Evolutionary conservation across 2,329 filamentous ascomycete genomes (phyloP).

Genomic region (Aspergillus sp.): DNA sequence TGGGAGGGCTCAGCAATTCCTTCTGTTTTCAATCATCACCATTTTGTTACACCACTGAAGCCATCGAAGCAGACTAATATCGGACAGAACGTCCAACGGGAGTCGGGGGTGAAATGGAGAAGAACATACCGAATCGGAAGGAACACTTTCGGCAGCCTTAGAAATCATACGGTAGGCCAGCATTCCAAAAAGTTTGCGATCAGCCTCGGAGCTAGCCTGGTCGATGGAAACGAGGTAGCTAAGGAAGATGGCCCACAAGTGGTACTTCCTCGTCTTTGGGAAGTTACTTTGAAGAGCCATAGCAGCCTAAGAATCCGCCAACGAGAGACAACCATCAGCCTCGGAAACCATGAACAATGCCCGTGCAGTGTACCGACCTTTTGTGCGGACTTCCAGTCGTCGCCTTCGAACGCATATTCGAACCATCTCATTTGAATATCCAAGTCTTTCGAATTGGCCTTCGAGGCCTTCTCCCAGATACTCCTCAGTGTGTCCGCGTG

Average conservation of each 20-base stretch:
- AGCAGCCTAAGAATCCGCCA: slow-evolving; percentile 41
- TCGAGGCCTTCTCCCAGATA: slow-evolving; percentile 52
- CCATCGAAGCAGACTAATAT: background rate
- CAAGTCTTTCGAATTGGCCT: slow-evolving; percentile 45
- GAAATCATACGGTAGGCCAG: slow-evolving; percentile 53
- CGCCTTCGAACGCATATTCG: slow-evolving; percentile 40
- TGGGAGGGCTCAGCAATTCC: slow-evolving; percentile 42
- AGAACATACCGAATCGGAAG: slow-evolving; percentile 44
- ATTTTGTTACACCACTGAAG: slow-evolving; percentile 19
- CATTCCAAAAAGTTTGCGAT: slow-evolving; percentile 51
- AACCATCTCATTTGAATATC: slow-evolving; percentile 51
- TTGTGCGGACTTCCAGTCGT: slow-evolving; percentile 51
- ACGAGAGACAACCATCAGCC: background rate
- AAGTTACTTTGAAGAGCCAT: slow-evolving; percentile 54
- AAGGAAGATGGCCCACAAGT: slow-evolving; percentile 53
- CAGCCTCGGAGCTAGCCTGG: slow-evolving; percentile 39
- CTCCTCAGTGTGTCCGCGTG: slow-evolving; percentile 37
- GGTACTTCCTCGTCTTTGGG: slow-evolving; percentile 49
- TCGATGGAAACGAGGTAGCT: slow-evolving; percentile 45
- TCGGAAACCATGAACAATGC: background rate
- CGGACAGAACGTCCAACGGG: background rate
- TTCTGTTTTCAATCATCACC: slow-evolving; percentile 36
- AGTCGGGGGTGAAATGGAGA: background rate
- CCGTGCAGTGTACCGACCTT: slow-evolving; percentile 42
- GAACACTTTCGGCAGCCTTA: slow-evolving; percentile 49